Conservation (phyloP, 2,329 filamentous ascomycete genomes). For the Rhynchosporium secalis region DNA sequence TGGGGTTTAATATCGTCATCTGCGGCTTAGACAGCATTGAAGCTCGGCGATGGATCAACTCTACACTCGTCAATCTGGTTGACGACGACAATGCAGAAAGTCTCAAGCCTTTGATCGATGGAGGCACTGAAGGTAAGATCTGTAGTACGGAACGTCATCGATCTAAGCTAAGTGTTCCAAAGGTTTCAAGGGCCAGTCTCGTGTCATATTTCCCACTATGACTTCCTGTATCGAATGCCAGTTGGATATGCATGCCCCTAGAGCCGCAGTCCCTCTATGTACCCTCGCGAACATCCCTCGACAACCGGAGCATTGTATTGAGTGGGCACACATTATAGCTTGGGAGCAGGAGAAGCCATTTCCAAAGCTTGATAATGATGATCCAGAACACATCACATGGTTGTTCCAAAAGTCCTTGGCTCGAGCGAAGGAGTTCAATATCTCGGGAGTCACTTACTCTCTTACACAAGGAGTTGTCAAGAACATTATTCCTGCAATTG, state of each 20-base stretch:
- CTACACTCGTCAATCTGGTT: constrained; percentile 86
- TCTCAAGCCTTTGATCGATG: constrained; percentile 92
- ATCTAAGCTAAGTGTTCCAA: constrained; percentile 11
- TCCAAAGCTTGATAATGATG: constrained; percentile 86
- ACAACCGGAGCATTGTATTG: constrained; percentile 96
- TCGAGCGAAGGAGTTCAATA: constrained; percentile 85
- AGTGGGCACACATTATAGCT: constrained; percentile 98
- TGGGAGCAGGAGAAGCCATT: constrained; percentile 89
- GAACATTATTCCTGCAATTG: constrained; percentile 98
- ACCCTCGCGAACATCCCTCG: constrained; percentile 95
- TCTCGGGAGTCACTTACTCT: constrained; percentile 88
- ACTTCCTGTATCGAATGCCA: constrained; percentile 98
- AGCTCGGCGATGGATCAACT: constrained; percentile 97
- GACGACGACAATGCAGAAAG: constrained; percentile 80
- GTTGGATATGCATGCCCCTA: constrained; percentile 96
- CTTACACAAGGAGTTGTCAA: constrained; percentile 98
- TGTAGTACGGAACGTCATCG: not conserved
- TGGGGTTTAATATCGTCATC: constrained; percentile 91
- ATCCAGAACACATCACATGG: constrained; percentile 97
- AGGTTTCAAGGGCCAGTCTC: constrained; percentile 95
- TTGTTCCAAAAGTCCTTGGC: constrained; percentile 81
- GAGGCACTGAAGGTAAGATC: constrained; percentile 78
- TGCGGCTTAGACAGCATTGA: constrained; percentile 97
- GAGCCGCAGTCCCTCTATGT: constrained; percentile 93
- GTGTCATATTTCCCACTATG: constrained; percentile 87